Base-by-base conservation (phyloP, 352 stramenopile species). In the Pythium sukuiense region DNA sequence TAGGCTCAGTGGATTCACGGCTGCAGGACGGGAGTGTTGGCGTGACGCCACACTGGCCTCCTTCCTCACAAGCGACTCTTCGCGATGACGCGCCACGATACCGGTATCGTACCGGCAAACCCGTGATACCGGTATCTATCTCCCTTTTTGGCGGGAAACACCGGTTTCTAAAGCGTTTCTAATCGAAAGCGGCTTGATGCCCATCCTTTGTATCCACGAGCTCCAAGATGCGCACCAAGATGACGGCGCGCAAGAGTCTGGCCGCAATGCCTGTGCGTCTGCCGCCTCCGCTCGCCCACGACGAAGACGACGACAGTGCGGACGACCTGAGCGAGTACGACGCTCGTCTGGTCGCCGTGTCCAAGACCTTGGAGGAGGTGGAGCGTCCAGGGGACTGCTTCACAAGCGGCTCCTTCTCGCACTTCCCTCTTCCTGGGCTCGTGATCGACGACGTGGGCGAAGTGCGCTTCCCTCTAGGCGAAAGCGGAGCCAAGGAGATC, bases 381-480 rank as follows among this genome's bases (percentile, higher is more conserved):
- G 53, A 72, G 30, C 53, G 53, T 11, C 65, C 65, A 26, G 65
- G 65, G 13, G 65, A 59, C n/a, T 67, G 43, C 59, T 67, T 63
- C 43, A 59, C 45, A n/a, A 59, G 45, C 35, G 59, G 53, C 46
- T n/a, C 30, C 13, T 33, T 33, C 33, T 30, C 65, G 43, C 33
- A 55, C 24, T 67, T 64, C n/a, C 45, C 65, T 2, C 35, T 63
- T 16, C 59, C 65, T 18, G 58, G 58, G 14, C 27, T 72, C 5
- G 18, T 55, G 24, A 50, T 72, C 1, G 53, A 63, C 9, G 43
- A 26, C 4, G 32, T 67, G 20, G 65, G 59, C 26, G 65, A 72
- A 16, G 41, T 67, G 32, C 30, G 41, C 2, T 54, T 71, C 26
- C 64, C 64, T 33, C 50, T 70, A 18, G 24, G 35, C 33, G 63